Base-by-base conservation (phyloP, 805 yeast genomes). In the Wickerhamiella cacticola region DNA sequence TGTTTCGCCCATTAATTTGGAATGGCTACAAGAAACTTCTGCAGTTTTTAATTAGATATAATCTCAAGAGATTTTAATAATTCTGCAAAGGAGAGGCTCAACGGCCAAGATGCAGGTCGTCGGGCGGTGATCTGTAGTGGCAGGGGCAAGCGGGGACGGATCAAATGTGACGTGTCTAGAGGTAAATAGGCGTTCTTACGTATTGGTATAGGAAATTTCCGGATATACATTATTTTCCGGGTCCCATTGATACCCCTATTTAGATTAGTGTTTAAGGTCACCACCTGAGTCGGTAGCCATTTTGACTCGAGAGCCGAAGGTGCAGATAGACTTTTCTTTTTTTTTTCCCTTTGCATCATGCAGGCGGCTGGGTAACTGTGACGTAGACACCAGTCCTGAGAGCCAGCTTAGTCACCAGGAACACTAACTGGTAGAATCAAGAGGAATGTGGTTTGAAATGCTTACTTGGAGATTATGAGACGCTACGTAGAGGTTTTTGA, bases 1-100 rank as follows among this genome's bases (percentile, higher is more conserved):
- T 52, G 95, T 88, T n/a, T 79, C 87, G 43, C 78, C 81, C 13
- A 73, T 92, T 22, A 83, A 85, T 59, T 65, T 85, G 48, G 74
- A 76, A 13, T 89, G 97, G 97, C 64, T 92, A 43, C 42, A 39
- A 6, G 42, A 39, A 39, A 13, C 42, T n/a, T 23, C 29, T 6
- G 25, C 21, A 13, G 29, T 39, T 2, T 39, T 19, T 24, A 21
- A 24, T 7, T 39, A 24, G 28, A 7, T 25, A 10, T 10, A 25
- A 10, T 25, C 9, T 7, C 7, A 25, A 25, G 28, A 7, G 9
- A 10, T 25, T 25, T 25, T n/a, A n/a, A n/a, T n/a, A n/a, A n/a
- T n/a, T n/a, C n/a, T n/a, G n/a, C n/a, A n/a, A n/a, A n/a, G n/a
- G n/a, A n/a, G n/a, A n/a, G n/a, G n/a, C n/a, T n/a, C n/a, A n/a